These are phyloP conservation scores for Eruca vesicaria DNA, from an alignment of 441 rosid genomes.

Conservation along the genomic window DNA sequence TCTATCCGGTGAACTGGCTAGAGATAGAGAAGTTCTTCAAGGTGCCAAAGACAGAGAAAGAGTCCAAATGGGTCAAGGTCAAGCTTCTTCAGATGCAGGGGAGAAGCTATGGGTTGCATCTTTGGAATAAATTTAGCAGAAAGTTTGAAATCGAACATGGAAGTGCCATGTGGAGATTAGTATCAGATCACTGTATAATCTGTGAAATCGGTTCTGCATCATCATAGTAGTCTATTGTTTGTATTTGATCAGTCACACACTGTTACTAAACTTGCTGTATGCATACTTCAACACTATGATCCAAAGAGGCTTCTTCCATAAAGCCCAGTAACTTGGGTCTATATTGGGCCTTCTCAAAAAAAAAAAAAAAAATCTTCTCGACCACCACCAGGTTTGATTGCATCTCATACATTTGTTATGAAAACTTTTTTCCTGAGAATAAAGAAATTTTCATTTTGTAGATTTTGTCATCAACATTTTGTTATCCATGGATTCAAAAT, in stretches of 20 bases:
- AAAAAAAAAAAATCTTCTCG: too few species aligned
- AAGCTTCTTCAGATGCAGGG: constrained; percentile 41
- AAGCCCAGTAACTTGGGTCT: background rate
- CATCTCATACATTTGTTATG: too few species aligned
- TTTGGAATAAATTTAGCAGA: constrained; percentile 61
- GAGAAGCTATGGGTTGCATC: constrained; percentile 52
- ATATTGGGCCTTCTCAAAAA: background rate
- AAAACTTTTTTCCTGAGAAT: background rate
- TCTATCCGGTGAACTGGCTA: constrained; percentile 60
- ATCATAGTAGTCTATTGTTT: background rate
- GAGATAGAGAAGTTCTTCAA: constrained; percentile 45
- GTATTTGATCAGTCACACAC: background rate
- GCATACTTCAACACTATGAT: background rate
- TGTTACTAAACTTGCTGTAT: constrained; percentile 3
- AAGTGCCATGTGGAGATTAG: constrained; percentile 23
- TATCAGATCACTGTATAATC: constrained; percentile 5
- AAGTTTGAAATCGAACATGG: constrained; percentile 46
- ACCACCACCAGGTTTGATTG: too few species aligned
- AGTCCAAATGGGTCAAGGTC: constrained; percentile 41
- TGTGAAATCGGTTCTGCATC: constrained; percentile 28
- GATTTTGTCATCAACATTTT: background rate
- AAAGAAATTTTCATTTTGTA: background rate
- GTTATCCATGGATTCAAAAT: constrained; percentile 6
- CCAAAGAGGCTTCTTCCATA: background rate
- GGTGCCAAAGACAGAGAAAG: constrained; percentile 33